Evolutionary conservation across 116 monocot species (phyloP), one percentile per base, ranked within the genome.

Genomic region (Cymodocea nodosa): DNA sequence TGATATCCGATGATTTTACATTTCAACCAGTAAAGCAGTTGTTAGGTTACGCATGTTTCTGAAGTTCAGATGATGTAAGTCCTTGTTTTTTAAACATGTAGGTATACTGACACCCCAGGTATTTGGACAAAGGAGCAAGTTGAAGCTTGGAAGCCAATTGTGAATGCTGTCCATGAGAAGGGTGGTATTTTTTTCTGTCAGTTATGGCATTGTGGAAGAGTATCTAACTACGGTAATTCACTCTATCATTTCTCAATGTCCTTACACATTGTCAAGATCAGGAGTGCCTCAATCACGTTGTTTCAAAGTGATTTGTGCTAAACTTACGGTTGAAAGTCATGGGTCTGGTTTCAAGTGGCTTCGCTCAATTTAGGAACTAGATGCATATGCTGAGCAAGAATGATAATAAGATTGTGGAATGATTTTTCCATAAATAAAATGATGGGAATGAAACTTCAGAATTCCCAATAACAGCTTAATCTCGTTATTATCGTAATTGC

Each of bases 171-270:
- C 15, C 82, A 78, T 52, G 66, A 68, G 16, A 82, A 82, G 66
- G 82, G 82, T 11, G 82, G 72, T 12, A 58, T 78, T 50, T 82
- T 82, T 59, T 82, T 82, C 56, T 82, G 82, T 55, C 82, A 82
- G 52, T 71, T 82, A 50, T 82, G 78, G 78, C 82, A 82, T 64
- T 67, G 35, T 1, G 82, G 82, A 17, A 74, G 82, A 36, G 82
- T 71, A 6, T 82, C 82, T 5, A 75, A 60, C 35, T 48, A 59
- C 65, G 68, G 82, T 78, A 68, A 17, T 39, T 36, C 30, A 17
- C n/a, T 51, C 17, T 50, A 34, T 48, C 5, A 24, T 4, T 44
- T 44, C 9, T 44, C 44, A 10, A 4, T 44, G 6, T 44, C 30
- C 30, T 30, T 30, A 30, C 30, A 30, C 30, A 30, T 30, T 30